phyloP scores from a whole-genome alignment of 2,329 filamentous ascomycete species.

The Epichloe baconii region DNA sequence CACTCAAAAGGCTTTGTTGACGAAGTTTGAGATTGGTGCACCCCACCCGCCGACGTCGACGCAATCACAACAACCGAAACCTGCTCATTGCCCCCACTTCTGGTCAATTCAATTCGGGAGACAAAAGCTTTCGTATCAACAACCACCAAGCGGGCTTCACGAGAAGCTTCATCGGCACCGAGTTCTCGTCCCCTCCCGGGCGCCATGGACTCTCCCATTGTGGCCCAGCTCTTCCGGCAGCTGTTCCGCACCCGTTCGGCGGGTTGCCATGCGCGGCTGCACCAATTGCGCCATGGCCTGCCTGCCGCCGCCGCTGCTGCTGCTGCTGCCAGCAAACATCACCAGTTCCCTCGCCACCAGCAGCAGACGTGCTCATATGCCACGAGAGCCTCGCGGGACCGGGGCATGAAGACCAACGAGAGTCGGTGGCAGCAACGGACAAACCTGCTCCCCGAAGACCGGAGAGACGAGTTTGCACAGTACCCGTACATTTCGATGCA shows the following conservation, averaged over 20 bases:
- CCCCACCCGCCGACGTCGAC: too few relatives aligned
- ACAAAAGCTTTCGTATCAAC: not conserved
- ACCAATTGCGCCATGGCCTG: not conserved
- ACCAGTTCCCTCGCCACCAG: slow-evolving; percentile 2
- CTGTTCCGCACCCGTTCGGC: slow-evolving; percentile 55
- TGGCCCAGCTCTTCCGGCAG: slow-evolving; percentile 70
- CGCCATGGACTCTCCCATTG: slow-evolving; percentile 68
- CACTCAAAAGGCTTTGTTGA: too few relatives aligned
- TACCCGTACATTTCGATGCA: slow-evolving; percentile 80
- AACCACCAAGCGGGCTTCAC: not conserved
- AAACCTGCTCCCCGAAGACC: slow-evolving; percentile 61
- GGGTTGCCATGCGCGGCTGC: slow-evolving; percentile 18
- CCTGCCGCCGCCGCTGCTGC: not conserved
- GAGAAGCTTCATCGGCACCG: not conserved
- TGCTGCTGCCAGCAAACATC: not conserved
- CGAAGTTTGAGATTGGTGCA: too few relatives aligned
- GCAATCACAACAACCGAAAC: not conserved
- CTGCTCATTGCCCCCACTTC: not conserved
- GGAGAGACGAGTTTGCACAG: slow-evolving; percentile 63
- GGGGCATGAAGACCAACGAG: slow-evolving; percentile 39
- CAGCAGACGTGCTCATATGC: slow-evolving; percentile 14
- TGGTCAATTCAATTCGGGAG: not conserved
- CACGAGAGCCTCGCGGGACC: slow-evolving; percentile 20
- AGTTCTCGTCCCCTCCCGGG: not conserved
- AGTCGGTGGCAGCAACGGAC: slow-evolving; percentile 79